These are phyloP conservation scores for Carex pumila DNA, from an alignment of 176 grass and related monocot genomes.

Conservation along the genomic window DNA sequence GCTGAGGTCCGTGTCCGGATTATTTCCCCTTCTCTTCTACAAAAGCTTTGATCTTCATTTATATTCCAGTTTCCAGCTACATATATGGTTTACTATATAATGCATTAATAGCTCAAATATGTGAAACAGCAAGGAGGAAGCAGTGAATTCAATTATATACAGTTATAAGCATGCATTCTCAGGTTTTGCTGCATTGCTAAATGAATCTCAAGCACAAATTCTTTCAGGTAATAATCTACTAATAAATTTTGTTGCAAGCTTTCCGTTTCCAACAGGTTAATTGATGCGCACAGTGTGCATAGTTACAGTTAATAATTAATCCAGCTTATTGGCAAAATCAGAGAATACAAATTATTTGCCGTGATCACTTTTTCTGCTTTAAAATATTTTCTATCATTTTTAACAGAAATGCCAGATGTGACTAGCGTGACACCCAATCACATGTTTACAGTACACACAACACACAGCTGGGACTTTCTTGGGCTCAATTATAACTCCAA, in stretches of 20 bases:
- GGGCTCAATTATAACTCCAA: constrained; percentile 6
- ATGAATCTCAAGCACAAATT: constrained; percentile 27
- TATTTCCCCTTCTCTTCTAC: no score
- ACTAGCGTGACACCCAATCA: constrained; percentile 22
- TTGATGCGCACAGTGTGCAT: no score
- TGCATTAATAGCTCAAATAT: no score
- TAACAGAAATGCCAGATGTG: constrained; percentile 30
- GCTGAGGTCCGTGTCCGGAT: no score
- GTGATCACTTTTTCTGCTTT: no score
- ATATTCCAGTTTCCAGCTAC: no score
- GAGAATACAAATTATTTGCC: no score
- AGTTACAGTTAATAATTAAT: background rate
- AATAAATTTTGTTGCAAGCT: background rate
- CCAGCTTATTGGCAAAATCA: no score
- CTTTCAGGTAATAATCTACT: constrained; percentile 34
- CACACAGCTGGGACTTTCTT: constrained; percentile 51
- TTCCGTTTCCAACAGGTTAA: background rate
- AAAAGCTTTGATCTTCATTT: no score
- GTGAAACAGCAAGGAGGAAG: no score
- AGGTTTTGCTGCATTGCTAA: constrained; percentile 59
- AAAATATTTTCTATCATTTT: background rate
- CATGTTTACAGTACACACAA: constrained; percentile 10
- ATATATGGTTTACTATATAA: no score
- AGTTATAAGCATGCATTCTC: constrained; percentile 58
- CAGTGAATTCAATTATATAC: no score